Conservation (phyloP, 2,329 filamentous ascomycete genomes). For the Ophiostoma populinum region DNA sequence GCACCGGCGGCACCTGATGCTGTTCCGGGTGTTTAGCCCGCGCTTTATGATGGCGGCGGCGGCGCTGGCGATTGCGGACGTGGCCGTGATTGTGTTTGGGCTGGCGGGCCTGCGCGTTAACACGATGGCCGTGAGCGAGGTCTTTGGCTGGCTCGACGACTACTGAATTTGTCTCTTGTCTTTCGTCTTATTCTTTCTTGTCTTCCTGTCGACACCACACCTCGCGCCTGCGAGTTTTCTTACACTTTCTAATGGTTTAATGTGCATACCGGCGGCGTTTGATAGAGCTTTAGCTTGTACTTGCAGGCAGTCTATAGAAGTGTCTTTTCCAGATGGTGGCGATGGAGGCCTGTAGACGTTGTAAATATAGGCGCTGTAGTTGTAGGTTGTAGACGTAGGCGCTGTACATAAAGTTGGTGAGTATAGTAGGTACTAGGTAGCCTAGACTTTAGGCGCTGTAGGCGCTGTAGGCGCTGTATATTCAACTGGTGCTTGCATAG, state of each 20-base stretch:
- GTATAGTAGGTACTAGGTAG: no score
- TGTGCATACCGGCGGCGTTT: background rate
- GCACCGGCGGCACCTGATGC: conserved; percentile 82
- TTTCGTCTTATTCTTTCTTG: conserved; percentile 4
- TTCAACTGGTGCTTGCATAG: no score
- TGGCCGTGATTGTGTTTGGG: conserved; percentile 54
- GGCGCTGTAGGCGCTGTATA: no score
- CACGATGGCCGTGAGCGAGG: conserved; percentile 60
- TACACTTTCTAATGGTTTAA: background rate
- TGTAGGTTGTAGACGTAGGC: no score
- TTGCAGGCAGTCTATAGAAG: no score
- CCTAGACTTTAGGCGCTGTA: no score
- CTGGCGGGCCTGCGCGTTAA: conserved; percentile 60
- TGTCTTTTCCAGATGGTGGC: no score
- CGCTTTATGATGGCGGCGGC: conserved; percentile 70
- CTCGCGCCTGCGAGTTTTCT: background rate
- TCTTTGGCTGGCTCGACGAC: conserved; percentile 56
- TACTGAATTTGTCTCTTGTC: conserved; percentile 6
- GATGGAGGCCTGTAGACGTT: no score
- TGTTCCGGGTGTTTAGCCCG: conserved; percentile 86
- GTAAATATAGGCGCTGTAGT: no score
- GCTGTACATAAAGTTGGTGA: no score
- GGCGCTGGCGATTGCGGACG: conserved; percentile 58
- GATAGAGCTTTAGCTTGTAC: no score
- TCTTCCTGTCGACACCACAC: conserved; percentile 6